Base-by-base conservation (phyloP, 2,329 filamentous ascomycete genomes). In the Tolypocladium cylindrosporum region DNA sequence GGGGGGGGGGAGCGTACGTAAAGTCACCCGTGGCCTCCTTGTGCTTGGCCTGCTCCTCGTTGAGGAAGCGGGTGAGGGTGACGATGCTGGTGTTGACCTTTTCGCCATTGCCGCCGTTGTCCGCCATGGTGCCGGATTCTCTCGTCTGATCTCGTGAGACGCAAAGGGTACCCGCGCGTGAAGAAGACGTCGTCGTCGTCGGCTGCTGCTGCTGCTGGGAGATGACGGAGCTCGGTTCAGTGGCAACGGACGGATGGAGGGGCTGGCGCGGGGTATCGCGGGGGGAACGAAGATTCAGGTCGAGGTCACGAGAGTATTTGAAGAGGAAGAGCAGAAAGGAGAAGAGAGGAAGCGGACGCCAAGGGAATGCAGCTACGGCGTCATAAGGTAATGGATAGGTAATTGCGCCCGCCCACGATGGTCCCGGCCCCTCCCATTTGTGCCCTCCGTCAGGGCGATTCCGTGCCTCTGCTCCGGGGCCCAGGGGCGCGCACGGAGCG, bases 1-100 rank as follows among this genome's bases (percentile, higher is more conserved):
- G n/a, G 36, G 45, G 37, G 43, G 48, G 24, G 37, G 37, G 2
- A 24, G 76, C 88, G 61, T 82, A 96, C 91, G 94, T 99, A 77
- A 99, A 99, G 78, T 99, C 94, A 78, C 94, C 94, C 16, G 92
- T 97, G 57, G 94, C 94, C 73, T 97, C 91, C 71, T 88, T 88
- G 77, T 95, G 86, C 76, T 97, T 97, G 61, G 81, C 77, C 75
- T 99, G 94, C 78, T 97, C 92, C 79, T 99, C 94, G 37, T 91
- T 97, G 67, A 99, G 83, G 81, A 94, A 96, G 61, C 94, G 85
- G 48, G 94, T 97, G 67, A 99, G 85, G 57, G 94, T 97, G 71
- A 97, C 82, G 71, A 99, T 97, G 74, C 97, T 85, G 62, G 90
- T 95, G 81, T 97, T 97, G 78, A 99, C 86, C 73, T 88, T 87